Conservation (phyloP, 2,329 filamentous ascomycete genomes). For the Pleomassaria siparia region DNA sequence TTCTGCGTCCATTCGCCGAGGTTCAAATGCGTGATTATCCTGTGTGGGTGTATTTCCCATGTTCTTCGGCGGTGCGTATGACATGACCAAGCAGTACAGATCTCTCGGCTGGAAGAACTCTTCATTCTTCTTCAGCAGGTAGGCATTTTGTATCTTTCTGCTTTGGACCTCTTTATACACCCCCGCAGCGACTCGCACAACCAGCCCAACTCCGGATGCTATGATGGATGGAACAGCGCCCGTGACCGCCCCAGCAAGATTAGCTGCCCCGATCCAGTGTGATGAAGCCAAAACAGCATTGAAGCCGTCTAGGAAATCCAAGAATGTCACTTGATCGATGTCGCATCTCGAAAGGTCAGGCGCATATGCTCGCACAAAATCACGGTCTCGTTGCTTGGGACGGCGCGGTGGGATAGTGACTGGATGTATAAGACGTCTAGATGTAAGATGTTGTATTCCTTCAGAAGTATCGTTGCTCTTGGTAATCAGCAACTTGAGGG, state of each 20-base stretch:
- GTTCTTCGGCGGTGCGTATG: conserved; percentile 52
- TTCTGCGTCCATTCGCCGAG: conserved; percentile 34
- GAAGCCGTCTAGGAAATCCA: conserved; percentile 53
- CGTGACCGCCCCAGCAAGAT: conserved; percentile 8
- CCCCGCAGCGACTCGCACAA: conserved; percentile 14
- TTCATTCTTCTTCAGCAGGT: conserved; percentile 59
- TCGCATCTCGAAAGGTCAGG: conserved; percentile 50
- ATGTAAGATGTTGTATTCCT: too few relatives aligned
- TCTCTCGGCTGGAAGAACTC: conserved; percentile 60
- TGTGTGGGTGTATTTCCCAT: conserved; percentile 43
- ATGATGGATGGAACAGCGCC: conserved; percentile 11
- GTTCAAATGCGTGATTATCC: conserved; percentile 41
- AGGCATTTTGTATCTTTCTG: conserved; percentile 49
- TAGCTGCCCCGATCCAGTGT: conserved; percentile 14
- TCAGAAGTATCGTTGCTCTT: too few relatives aligned
- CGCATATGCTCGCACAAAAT: conserved; percentile 57
- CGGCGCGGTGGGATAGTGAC: conserved; percentile 57
- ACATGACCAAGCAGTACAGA: conserved; percentile 58
- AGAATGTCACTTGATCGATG: conserved; percentile 53
- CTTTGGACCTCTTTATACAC: conserved; percentile 46
- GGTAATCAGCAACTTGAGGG: too few relatives aligned
- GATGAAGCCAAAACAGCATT: conserved; percentile 46
- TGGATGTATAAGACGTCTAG: conserved; percentile 36
- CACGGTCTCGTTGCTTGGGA: conserved; percentile 51
- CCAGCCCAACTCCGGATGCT: conserved; percentile 12